Conservation (phyloP, 257 asterid genomes). For the Solanum pinnatisectum region DNA sequence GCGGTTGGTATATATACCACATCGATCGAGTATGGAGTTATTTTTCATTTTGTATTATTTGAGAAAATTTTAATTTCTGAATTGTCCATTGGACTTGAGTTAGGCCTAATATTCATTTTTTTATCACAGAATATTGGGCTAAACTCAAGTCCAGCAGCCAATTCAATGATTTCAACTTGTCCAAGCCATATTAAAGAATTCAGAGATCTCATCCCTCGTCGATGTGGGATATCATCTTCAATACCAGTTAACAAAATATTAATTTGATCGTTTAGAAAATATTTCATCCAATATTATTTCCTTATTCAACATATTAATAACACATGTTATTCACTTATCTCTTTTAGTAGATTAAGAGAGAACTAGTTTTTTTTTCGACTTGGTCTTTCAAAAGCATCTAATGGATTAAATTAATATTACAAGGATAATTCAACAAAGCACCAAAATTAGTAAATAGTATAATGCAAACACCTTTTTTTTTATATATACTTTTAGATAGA, state of each 20-base stretch:
- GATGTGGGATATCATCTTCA: neutral
- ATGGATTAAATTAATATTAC: neutral
- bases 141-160: neutral
- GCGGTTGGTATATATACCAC: neutral
- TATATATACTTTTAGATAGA: neutral
- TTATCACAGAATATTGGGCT: neutral
- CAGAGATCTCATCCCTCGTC: neutral
- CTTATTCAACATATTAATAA: neutral
- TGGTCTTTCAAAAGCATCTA: neutral
- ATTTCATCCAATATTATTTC: neutral
- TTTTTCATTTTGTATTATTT: neutral
- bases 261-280: neutral
- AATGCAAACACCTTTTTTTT: neutral
- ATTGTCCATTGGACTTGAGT: neutral
- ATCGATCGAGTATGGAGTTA: neutral
- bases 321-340: neutral
- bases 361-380: neutral
- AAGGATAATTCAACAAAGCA: neutral
- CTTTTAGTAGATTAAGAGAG: neutral
- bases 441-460: neutral
- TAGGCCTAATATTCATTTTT: neutral
- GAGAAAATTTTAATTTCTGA: neutral
- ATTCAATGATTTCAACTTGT: neutral
- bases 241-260: neutral
- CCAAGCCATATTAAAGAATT: neutral